Percentiles rank a stretch among this genome's conserved stretches.
Evolutionary conservation across 2,329 filamentous ascomycete species (phyloP).

Genomic region (Penicillium sp.): DNA sequence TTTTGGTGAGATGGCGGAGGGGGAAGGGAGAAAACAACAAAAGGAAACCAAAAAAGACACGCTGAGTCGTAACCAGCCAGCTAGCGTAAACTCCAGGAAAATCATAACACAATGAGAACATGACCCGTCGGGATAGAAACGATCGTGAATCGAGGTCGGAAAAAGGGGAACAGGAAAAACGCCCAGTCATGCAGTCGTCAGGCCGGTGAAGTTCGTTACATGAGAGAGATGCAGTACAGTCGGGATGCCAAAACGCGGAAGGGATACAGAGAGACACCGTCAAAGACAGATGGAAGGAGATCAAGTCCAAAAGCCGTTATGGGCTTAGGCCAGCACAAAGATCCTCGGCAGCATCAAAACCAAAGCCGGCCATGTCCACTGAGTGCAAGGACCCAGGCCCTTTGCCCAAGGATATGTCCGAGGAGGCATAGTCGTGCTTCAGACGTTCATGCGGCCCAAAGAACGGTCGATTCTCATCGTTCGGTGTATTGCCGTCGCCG

Average conservation of each 20-base stretch:
- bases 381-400: slow-evolving; percentile 49
- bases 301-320: slow-evolving; percentile 23
- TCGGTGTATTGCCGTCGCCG: slow-evolving; percentile 47
- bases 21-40: slow-evolving; percentile 2
- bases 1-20: slow-evolving; percentile 1
- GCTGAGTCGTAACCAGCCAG: slow-evolving; percentile 40
- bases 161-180: slow-evolving; percentile 34
- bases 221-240: slow-evolving; percentile 39
- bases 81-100: slow-evolving; percentile 36
- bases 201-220: slow-evolving; percentile 45
- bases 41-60: slow-evolving; percentile 24
- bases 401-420: slow-evolving; percentile 48
- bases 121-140: slow-evolving; percentile 24
- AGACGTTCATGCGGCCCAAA: slow-evolving; percentile 49
- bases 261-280: slow-evolving; percentile 2
- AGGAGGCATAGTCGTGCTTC: slow-evolving; percentile 50
- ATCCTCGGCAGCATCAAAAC: slow-evolving; percentile 44
- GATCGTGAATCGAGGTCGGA: slow-evolving; percentile 25
- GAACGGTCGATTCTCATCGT: slow-evolving; percentile 48
- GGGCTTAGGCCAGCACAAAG: slow-evolving; percentile 43
- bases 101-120: slow-evolving; percentile 24
- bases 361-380: slow-evolving; percentile 51
- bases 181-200: slow-evolving; percentile 48
- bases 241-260: slow-evolving; percentile 31
- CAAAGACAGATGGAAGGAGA: neutral